Conservation (phyloP, 768 basidiomycete species). For the Macrolepiota fuliginosa region DNA sequence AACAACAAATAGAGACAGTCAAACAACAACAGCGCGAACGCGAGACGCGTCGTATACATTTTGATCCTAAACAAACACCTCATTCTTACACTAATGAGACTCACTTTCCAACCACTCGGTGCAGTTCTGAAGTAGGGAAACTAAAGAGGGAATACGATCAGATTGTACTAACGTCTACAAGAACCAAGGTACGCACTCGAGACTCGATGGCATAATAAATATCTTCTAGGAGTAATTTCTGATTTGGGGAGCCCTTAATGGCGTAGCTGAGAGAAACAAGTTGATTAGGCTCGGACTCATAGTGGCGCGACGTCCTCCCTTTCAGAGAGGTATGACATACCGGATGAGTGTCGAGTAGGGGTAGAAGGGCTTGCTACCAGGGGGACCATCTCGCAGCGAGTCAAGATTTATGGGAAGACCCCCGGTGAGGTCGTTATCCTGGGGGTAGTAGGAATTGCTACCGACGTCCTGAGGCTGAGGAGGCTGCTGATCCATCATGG, state of each 20-base stretch:
- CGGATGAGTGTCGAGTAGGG: slow-evolving; percentile 90
- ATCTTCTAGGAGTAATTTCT: slow-evolving; percentile 82
- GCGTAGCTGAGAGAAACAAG: slow-evolving; percentile 58
- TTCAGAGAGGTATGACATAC: slow-evolving; percentile 41
- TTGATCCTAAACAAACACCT: slow-evolving; percentile 15
- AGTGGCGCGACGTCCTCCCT: neutral
- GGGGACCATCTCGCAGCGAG: slow-evolving; percentile 82
- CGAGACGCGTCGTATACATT: slow-evolving; percentile 33
- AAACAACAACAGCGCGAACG: slow-evolving; percentile 66
- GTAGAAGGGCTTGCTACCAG: slow-evolving; percentile 88
- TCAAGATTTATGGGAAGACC: slow-evolving; percentile 86
- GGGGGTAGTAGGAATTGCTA: slow-evolving; percentile 69
- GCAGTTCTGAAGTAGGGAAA: slow-evolving; percentile 89
- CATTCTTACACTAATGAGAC: slow-evolving; percentile 22
- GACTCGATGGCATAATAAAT: slow-evolving; percentile 93
- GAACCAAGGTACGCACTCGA: slow-evolving; percentile 50
- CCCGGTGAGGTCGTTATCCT: slow-evolving; percentile 76
- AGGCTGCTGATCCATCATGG: slow-evolving; percentile 56
- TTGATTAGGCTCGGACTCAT: slow-evolving; percentile 14
- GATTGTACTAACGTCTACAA: slow-evolving; percentile 8
- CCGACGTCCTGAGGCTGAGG: slow-evolving; percentile 41
- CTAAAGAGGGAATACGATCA: slow-evolving; percentile 34
- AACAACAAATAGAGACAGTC: slow-evolving; percentile 63
- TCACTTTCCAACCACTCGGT: slow-evolving; percentile 90
- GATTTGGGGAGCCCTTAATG: slow-evolving; percentile 88